phyloP scores from a whole-genome alignment of 2,329 filamentous ascomycete genomes.

The Talaromyces piceae region DNA sequence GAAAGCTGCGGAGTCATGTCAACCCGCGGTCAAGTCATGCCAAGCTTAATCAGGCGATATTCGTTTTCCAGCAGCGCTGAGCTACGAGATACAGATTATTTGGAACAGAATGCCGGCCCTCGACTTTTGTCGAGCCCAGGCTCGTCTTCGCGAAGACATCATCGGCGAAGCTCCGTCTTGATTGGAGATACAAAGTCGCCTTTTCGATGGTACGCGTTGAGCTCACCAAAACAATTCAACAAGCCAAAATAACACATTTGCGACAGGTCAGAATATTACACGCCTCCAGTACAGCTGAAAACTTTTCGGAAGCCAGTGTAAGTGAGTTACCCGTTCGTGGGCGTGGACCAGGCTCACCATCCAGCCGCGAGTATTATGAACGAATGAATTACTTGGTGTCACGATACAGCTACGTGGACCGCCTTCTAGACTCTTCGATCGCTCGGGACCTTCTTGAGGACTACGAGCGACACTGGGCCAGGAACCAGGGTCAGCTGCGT shows the following conservation, averaged over 20 bases:
- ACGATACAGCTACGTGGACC: conserved; percentile 90
- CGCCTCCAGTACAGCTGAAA: conserved; percentile 65
- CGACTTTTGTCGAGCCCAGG: background rate
- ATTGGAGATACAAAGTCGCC: conserved; percentile 83
- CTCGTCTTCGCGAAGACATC: background rate
- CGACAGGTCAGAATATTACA: conserved; percentile 70
- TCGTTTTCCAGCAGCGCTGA: conserved; percentile 3
- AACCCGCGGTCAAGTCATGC: conserved; percentile 33
- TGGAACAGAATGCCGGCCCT: conserved; percentile 1
- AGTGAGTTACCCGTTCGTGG: background rate
- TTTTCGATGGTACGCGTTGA: conserved; percentile 59
- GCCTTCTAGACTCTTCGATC: conserved; percentile 82
- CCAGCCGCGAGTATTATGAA: conserved; percentile 76
- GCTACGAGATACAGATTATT: background rate
- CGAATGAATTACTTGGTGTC: conserved; percentile 81
- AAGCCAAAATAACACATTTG: background rate
- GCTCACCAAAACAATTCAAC: background rate
- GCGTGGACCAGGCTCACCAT: background rate
- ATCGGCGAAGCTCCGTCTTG: conserved; percentile 59
- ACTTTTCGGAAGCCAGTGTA: conserved; percentile 64
- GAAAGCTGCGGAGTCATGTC: conserved; percentile 28
- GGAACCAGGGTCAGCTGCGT: conserved; percentile 50
- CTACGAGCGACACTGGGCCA: conserved; percentile 59
- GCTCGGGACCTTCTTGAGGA: conserved; percentile 87
- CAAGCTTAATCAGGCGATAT: conserved; percentile 22